Percentiles rank a stretch among this genome's conserved stretches.
phyloP scores from a whole-genome alignment of 2,329 filamentous ascomycete species.

The Penicillium sp. region DNA sequence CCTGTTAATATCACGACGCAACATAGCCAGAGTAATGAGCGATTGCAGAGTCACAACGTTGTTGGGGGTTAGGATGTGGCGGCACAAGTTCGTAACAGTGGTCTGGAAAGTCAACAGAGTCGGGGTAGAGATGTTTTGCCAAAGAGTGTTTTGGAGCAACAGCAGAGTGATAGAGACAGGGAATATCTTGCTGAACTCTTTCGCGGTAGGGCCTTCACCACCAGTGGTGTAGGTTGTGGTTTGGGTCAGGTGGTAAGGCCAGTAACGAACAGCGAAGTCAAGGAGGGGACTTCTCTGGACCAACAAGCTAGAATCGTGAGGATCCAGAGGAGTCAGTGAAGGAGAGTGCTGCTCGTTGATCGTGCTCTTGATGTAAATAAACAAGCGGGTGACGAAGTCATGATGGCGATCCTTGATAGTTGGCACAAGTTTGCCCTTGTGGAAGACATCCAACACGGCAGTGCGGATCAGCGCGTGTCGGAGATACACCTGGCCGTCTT shows the following conservation, averaged over 20 bases:
- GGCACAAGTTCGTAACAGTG: conserved; percentile 31
- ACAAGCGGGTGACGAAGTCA: conserved; percentile 33
- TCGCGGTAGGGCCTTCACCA: conserved; percentile 41
- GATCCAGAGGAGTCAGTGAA: conserved; percentile 28
- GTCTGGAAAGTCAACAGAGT: conserved; percentile 28
- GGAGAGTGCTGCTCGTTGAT: conserved; percentile 33
- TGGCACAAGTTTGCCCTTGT: conserved; percentile 31
- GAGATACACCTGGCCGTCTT: conserved; percentile 36
- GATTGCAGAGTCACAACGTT: conserved; percentile 50
- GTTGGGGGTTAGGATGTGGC: conserved; percentile 32
- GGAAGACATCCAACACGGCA: conserved; percentile 30
- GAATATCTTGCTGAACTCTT: conserved; percentile 49
- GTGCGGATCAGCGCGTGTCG: conserved; percentile 37
- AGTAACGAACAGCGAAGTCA: conserved; percentile 50
- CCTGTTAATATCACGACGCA: conserved; percentile 38
- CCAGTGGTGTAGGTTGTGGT: conserved; percentile 40
- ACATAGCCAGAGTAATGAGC: conserved; percentile 46
- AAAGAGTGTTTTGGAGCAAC: conserved; percentile 50
- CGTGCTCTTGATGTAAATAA: conserved; percentile 34
- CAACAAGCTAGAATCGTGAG: conserved; percentile 23
- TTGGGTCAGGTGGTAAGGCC: conserved; percentile 47
- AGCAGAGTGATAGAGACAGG: conserved; percentile 46
- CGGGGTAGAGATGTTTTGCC: conserved; percentile 40
- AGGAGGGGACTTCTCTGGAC: conserved; percentile 42
- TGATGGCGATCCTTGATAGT: conserved; percentile 34